These are phyloP conservation scores for Setomelanomma holmii DNA, from an alignment of 2,329 filamentous ascomycete genomes.

Conservation along the genomic window DNA sequence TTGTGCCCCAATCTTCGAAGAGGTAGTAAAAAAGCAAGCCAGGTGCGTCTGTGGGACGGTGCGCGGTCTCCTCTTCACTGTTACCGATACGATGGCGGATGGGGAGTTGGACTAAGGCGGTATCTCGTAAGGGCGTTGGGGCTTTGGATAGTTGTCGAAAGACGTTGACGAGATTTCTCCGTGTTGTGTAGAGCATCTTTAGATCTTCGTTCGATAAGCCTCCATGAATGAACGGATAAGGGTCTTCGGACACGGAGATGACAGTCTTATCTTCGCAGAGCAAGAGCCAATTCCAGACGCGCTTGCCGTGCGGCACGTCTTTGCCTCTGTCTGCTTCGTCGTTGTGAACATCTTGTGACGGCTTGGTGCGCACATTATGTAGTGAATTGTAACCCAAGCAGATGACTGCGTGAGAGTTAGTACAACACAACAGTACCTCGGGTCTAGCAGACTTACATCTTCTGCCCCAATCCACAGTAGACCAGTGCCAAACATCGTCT, in stretches of 20 bases:
- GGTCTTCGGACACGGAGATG: slow-evolving; percentile 72
- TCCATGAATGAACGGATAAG: slow-evolving; percentile 50
- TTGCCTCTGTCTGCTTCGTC: slow-evolving; percentile 40
- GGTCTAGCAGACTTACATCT: slow-evolving; percentile 60
- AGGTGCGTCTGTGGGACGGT: slow-evolving; percentile 61
- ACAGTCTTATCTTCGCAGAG: slow-evolving; percentile 75
- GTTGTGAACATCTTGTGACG: slow-evolving; percentile 21
- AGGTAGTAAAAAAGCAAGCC: slow-evolving; percentile 71
- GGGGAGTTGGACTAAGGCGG: slow-evolving; percentile 53
- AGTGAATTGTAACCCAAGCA: slow-evolving; percentile 76
- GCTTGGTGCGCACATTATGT: slow-evolving; percentile 51
- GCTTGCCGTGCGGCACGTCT: slow-evolving; percentile 57
- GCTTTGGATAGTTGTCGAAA: slow-evolving; percentile 67
- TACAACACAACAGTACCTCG: neutral
- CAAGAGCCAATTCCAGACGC: slow-evolving; percentile 75
- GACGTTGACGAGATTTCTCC: slow-evolving; percentile 66
- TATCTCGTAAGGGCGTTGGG: slow-evolving; percentile 50
- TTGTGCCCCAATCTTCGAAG: slow-evolving; percentile 70
- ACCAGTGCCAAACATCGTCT: slow-evolving; percentile 77
- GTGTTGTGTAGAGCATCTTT: slow-evolving; percentile 58
- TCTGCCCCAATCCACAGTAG: slow-evolving; percentile 72
- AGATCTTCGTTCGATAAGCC: slow-evolving; percentile 51
- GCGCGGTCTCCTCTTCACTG: slow-evolving; percentile 55
- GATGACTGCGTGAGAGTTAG: slow-evolving; percentile 57
- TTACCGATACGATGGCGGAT: slow-evolving; percentile 54